phyloP scores from a whole-genome alignment of 2,329 filamentous ascomycete species.

The Epichloe typhina region DNA sequence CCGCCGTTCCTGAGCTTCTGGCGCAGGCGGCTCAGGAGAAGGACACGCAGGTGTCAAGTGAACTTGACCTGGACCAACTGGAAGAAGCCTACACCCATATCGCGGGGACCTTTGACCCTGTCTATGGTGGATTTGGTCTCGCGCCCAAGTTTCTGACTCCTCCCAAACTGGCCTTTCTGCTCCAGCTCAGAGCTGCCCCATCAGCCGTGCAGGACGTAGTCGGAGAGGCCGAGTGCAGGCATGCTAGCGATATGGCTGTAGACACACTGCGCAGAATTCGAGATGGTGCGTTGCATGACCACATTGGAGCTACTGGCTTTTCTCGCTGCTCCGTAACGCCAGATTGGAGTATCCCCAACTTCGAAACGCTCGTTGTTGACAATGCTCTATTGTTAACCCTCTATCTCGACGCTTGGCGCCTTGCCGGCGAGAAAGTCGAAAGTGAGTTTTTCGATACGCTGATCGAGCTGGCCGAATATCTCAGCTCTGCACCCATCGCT shows the following conservation, averaged over 20 bases:
- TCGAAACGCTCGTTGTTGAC: constrained; percentile 94
- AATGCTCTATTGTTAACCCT: constrained; percentile 75
- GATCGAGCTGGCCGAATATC: constrained; percentile 74
- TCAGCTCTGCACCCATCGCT: constrained; percentile 58
- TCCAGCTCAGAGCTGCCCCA: constrained; percentile 61
- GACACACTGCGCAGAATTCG: constrained; percentile 65
- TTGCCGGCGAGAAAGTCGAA: constrained; percentile 35
- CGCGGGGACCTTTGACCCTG: constrained; percentile 62
- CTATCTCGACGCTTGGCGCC: constrained; percentile 76
- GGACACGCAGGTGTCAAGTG: constrained; percentile 38
- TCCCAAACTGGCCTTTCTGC: constrained; percentile 68
- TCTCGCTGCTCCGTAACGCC: constrained; percentile 74
- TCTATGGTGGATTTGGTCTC: constrained; percentile 66
- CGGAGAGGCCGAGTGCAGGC: constrained; percentile 62
- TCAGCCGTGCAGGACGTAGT: constrained; percentile 70
- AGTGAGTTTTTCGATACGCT: constrained; percentile 66
- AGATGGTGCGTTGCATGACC: constrained; percentile 41
- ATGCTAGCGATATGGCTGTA: constrained; percentile 66
- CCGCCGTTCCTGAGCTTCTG: constrained; percentile 14
- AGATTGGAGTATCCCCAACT: constrained; percentile 90
- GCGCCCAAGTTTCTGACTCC: constrained; percentile 87
- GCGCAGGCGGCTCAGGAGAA: constrained; percentile 11
- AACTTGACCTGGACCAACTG: constrained; percentile 76
- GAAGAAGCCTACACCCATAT: constrained; percentile 84
- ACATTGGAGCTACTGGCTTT: constrained; percentile 40